These are phyloP conservation scores for Orbilia blumenaviensis DNA, from an alignment of 2,329 filamentous ascomycete species.

Conservation along the genomic window DNA sequence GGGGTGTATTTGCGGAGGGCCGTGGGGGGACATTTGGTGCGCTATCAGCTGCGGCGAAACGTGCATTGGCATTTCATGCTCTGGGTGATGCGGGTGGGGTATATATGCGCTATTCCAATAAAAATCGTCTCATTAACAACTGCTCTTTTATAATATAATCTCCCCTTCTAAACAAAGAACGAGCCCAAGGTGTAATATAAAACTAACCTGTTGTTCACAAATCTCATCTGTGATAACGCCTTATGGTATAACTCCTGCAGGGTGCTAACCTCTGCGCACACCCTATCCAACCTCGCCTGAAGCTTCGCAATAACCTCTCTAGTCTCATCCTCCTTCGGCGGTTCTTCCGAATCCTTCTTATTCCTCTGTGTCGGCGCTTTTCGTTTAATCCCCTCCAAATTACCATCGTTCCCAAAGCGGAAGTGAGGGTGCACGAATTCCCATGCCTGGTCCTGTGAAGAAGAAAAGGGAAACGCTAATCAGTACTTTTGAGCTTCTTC, in stretches of 20 bases:
- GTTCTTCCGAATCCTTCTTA: constrained; percentile 52
- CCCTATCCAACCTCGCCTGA: constrained; percentile 23
- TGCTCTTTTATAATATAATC: no score
- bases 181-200: not conserved
- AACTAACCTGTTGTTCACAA: constrained; percentile 14
- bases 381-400: constrained; percentile 91
- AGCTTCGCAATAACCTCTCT: constrained; percentile 9
- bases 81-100: not conserved
- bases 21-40: constrained; percentile 1
- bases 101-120: constrained; percentile 6
- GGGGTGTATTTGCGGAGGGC: not conserved
- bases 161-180: not conserved
- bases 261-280: not conserved
- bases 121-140: not conserved
- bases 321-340: constrained; percentile 7
- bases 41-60: constrained; percentile 12
- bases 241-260: constrained; percentile 38
- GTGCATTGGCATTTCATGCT: constrained; percentile 3
- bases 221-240: constrained; percentile 17
- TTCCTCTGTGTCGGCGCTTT: constrained; percentile 78
- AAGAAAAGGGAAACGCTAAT: not conserved
- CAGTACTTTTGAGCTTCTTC: constrained; percentile 58
- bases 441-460: constrained; percentile 71
- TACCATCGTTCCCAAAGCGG: constrained; percentile 93
- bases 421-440: constrained; percentile 99